Evolutionary conservation across 441 rosid species (phyloP), one percentile per base, ranked within the genome.

Genomic region (Aleurites moluccanus): DNA sequence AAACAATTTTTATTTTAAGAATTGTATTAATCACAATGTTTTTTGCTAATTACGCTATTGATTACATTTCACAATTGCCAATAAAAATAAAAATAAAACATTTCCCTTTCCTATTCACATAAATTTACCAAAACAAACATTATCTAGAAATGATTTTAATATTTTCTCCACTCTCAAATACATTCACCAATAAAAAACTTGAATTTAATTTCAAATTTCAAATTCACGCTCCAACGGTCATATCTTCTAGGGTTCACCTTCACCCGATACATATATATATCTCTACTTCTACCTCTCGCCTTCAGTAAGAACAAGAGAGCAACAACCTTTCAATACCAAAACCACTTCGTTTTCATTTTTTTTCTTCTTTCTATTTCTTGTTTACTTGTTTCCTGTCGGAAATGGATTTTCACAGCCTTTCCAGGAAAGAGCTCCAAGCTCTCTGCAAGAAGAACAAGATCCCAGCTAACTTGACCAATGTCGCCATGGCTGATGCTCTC

Each of bases 381-480:
- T 61, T 30, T 56, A 8, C 60, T 21, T 56, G 60, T 55, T 28
- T 52, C 42, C 59, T 15, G 63, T 71, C 74, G 67, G 59, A 69
- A 42, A 93, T 96, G 98, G 98, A 93, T 84, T 96, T 92, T 83
- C 86, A 87, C 75, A 68, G 86, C 59, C 89, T 93, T 44, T 10
- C 89, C 2, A 88, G 99, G 90, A 91, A 84, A 78, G 93, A 93
- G 74, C 96, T 96, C 71, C 99, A 96, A 70, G 80, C 86, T 74
- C 93, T 96, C 74, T 96, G 98, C 92, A 96, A 96, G 94, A 85
- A 49, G 85, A 93, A 96, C 92, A 89, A 86, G 83, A 96, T 96
- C 79, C 90, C 98, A 0, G 99, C 98, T 23, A 93, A 93, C 70
- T 79, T 83, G 68, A 92, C 98, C 80, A 96, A 96, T 66, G 71